These are phyloP conservation scores for Pseudozyma sp. DNA, from an alignment of 1,284 basidiomycete species.

Conservation along the genomic window DNA sequence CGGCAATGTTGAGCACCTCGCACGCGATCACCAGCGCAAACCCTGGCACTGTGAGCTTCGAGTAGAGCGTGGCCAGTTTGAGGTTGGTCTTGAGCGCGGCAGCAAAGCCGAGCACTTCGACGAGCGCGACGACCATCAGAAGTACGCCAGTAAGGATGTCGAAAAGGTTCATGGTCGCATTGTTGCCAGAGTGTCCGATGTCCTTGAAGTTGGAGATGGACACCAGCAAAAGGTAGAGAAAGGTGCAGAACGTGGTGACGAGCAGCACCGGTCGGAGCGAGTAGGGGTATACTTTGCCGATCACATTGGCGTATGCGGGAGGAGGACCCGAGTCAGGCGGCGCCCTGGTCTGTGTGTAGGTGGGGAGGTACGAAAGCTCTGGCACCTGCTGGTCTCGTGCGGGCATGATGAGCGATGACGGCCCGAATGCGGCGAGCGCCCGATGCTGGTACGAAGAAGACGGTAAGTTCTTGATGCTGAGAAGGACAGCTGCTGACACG, in stretches of 20 bases:
- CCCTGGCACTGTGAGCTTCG: slow-evolving; percentile 36
- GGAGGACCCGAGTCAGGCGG: slow-evolving; percentile 51
- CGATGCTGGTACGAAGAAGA: no score
- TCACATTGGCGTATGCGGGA: slow-evolving; percentile 50
- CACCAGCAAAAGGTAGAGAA: slow-evolving; percentile 54
- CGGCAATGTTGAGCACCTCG: slow-evolving; percentile 54
- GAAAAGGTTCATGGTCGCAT: slow-evolving; percentile 49
- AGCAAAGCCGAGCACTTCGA: slow-evolving; percentile 54
- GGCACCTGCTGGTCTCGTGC: slow-evolving; percentile 27
- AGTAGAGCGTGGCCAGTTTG: slow-evolving; percentile 37
- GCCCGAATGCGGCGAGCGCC: neutral
- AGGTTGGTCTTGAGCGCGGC: slow-evolving; percentile 48
- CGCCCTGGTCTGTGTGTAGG: slow-evolving; percentile 42
- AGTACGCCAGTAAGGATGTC: slow-evolving; percentile 48
- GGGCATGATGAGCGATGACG: slow-evolving; percentile 17
- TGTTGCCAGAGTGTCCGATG: slow-evolving; percentile 30
- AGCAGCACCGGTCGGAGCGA: slow-evolving; percentile 59
- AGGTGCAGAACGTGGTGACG: slow-evolving; percentile 54
- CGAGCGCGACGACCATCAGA: slow-evolving; percentile 37
- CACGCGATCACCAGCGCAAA: slow-evolving; percentile 43
- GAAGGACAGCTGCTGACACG: no score
- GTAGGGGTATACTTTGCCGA: slow-evolving; percentile 51
- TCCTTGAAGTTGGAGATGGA: slow-evolving; percentile 49
- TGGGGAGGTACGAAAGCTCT: slow-evolving; percentile 43
- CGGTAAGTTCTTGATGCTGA: no score